Evolutionary conservation across 352 stramenopile genomes (phyloP).

Genomic region (Thraustochytrium sp.): DNA sequence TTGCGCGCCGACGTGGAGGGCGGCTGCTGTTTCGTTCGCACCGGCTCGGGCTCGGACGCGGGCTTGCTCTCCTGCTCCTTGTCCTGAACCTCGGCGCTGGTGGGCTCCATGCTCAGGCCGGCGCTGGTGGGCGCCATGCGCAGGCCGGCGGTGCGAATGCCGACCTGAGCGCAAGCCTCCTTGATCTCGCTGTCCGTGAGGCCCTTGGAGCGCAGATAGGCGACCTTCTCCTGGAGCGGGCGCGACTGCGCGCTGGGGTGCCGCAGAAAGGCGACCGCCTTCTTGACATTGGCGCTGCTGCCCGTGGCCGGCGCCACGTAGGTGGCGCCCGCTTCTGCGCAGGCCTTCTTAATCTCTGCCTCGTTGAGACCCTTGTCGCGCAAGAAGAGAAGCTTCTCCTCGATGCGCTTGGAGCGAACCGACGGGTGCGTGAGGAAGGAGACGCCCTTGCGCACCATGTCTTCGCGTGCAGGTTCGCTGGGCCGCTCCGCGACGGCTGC

Average conservation of each 20-base stretch:
- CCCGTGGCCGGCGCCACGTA: background rate
- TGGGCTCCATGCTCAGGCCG: background rate
- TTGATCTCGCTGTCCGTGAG: background rate
- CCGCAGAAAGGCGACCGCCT: slow-evolving; percentile 6
- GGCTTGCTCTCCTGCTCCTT: background rate
- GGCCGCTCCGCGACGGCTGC: background rate
- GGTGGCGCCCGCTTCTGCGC: background rate
- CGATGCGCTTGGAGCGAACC: background rate
- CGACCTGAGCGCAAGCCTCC: background rate
- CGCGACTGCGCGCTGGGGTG: slow-evolving; percentile 8
- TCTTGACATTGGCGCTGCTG: background rate
- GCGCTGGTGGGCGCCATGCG: background rate
- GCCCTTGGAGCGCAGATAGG: slow-evolving; percentile 5
- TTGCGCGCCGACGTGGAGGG: background rate
- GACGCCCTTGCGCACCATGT: slow-evolving; percentile 9
- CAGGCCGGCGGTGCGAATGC: background rate
- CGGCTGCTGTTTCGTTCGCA: background rate
- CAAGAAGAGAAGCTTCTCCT: slow-evolving; percentile 12
- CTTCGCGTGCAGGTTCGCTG: background rate
- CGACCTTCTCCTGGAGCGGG: background rate
- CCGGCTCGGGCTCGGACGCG: background rate
- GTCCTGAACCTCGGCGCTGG: background rate
- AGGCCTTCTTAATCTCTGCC: background rate
- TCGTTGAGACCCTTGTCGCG: background rate
- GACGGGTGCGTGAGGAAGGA: background rate